Conservation (phyloP, 352 stramenopile species). For the Peronosclerospora sorghi region DNA sequence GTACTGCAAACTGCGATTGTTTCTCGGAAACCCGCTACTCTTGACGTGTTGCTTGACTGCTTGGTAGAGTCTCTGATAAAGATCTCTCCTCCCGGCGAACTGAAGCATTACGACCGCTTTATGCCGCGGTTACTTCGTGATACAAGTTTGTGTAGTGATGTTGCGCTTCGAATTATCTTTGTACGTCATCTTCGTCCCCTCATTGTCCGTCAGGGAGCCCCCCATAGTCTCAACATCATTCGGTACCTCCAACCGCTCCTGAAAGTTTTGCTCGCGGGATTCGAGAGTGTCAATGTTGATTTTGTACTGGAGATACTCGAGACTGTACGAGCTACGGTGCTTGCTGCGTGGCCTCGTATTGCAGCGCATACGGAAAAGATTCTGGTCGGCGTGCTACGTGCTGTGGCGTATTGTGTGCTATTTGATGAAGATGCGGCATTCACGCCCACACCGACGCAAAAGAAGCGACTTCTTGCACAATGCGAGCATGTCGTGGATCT, state of each 20-base stretch:
- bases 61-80: constrained; percentile 51
- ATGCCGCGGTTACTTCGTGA: constrained; percentile 49
- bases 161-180: constrained; percentile 44
- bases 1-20: constrained; percentile 59
- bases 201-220: constrained; percentile 39
- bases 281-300: constrained; percentile 46
- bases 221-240: constrained; percentile 57
- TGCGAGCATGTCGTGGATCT: constrained; percentile 29
- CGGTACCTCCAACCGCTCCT: constrained; percentile 70
- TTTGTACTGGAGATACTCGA: constrained; percentile 49
- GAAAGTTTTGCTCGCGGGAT: constrained; percentile 55
- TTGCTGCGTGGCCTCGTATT: constrained; percentile 60
- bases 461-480: constrained; percentile 17
- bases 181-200: constrained; percentile 38
- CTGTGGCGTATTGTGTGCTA: constrained; percentile 49
- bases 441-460: constrained; percentile 16
- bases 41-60: constrained; percentile 48
- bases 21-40: constrained; percentile 36
- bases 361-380: constrained; percentile 54
- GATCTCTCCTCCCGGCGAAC: constrained; percentile 37
- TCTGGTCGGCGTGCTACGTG: constrained; percentile 56
- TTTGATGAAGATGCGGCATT: constrained; percentile 32
- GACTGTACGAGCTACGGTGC: constrained; percentile 38
- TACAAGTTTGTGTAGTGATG: constrained; percentile 50
- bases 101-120: constrained; percentile 62